These are phyloP conservation scores for Verticillium longisporum DNA, from an alignment of 2,329 filamentous ascomycete species.

Conservation along the genomic window DNA sequence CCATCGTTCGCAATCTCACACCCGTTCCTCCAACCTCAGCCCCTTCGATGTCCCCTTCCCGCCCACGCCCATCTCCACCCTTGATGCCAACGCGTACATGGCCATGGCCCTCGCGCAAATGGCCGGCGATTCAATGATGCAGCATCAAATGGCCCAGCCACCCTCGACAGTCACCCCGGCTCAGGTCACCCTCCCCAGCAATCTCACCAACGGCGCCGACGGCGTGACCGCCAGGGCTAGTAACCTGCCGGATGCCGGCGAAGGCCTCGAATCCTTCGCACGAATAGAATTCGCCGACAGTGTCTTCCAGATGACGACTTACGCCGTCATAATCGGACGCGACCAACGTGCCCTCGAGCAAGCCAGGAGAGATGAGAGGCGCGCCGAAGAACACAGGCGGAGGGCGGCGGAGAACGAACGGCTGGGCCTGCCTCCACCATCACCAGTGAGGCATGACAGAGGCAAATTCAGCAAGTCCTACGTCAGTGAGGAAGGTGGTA, in stretches of 20 bases:
- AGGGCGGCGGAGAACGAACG: slow-evolving; percentile 38
- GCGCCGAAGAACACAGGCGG: slow-evolving; percentile 36
- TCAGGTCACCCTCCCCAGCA: slow-evolving; percentile 35
- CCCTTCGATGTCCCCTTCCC: slow-evolving; percentile 26
- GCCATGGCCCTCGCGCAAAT: slow-evolving; percentile 38
- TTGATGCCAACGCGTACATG: slow-evolving; percentile 30
- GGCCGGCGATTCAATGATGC: slow-evolving; percentile 22
- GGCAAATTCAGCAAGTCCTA: slow-evolving; percentile 57
- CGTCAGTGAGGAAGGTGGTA: slow-evolving; percentile 63
- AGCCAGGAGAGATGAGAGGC: slow-evolving; percentile 44
- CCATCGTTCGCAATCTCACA: slow-evolving; percentile 9
- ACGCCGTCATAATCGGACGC: slow-evolving; percentile 64
- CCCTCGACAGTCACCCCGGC: slow-evolving; percentile 38
- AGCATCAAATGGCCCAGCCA: slow-evolving; percentile 25
- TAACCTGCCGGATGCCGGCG: slow-evolving; percentile 24
- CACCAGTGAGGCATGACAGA: slow-evolving; percentile 42
- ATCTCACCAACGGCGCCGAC: slow-evolving; percentile 22
- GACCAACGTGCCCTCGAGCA: slow-evolving; percentile 55
- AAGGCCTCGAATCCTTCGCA: slow-evolving; percentile 49
- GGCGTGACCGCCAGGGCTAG: slow-evolving; percentile 12
- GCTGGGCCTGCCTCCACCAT: slow-evolving; percentile 42
- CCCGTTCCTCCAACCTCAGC: slow-evolving; percentile 17
- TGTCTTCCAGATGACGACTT: slow-evolving; percentile 72
- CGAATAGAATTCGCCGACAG: slow-evolving; percentile 67
- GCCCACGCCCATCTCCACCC: slow-evolving; percentile 20